Evolutionary conservation across 257 asterid genomes (phyloP).

Genomic region (Przewalskia tangutica): DNA sequence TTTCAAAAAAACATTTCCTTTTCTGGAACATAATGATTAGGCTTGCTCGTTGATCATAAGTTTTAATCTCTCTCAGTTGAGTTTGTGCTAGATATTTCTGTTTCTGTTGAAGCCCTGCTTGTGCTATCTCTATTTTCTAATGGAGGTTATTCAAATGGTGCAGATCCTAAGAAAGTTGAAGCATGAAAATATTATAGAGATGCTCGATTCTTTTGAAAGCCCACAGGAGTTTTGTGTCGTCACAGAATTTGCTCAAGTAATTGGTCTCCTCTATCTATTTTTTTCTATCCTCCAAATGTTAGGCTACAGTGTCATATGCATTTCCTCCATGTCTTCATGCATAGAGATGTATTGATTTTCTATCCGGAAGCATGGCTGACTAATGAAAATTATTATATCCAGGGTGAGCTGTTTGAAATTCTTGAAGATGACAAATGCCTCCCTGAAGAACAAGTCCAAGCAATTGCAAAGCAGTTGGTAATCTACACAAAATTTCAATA

Average conservation of each 20-base stretch:
- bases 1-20: not conserved
- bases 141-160: conserved; percentile 11
- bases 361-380: not conserved
- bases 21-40: not conserved
- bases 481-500: not conserved
- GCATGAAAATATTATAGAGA: conserved; percentile 88
- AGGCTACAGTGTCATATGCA: not conserved
- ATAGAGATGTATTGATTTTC: not conserved
- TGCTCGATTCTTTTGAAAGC: conserved; percentile 94
- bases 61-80: not conserved
- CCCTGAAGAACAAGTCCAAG: conserved; percentile 98
- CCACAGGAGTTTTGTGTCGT: conserved; percentile 97
- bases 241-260: conserved; percentile 92
- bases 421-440: conserved; percentile 98
- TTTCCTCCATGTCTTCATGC: not conserved
- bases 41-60: not conserved
- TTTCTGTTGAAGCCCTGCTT: not conserved
- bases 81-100: not conserved
- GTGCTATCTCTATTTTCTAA: conserved; percentile 8
- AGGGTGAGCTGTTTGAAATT: conserved; percentile 98
- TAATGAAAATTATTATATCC: conserved; percentile 17
- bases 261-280: not conserved
- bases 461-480: conserved; percentile 98
- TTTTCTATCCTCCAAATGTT: not conserved
- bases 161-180: conserved; percentile 91